Evolutionary conservation across 1,284 basidiomycete genomes (phyloP), one percentile per base, ranked within the genome.

Genomic region (Rhodotorula glutinis): DNA sequence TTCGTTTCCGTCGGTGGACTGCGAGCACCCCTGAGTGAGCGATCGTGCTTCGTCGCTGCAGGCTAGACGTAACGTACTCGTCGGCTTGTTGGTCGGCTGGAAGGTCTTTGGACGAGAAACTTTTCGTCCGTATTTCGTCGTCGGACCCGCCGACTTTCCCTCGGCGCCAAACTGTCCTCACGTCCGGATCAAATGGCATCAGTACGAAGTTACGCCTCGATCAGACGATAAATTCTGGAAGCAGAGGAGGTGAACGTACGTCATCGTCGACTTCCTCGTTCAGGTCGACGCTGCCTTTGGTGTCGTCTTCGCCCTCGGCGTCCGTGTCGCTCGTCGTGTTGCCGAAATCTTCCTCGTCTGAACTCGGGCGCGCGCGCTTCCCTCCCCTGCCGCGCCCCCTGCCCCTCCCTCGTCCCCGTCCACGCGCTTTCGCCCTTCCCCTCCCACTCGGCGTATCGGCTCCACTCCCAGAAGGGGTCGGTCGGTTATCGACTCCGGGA

Each of bases 71-170:
- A 19, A 53, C 65, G 53, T 41, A 70, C 67, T 68, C n/a, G 71
- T 73, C 4, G 72, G 69, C 53, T 62, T 62, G 60, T 62, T 69
- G 44, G 69, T 73, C 43, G 72, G 72, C 1, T 62, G 53, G 65
- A 73, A 73, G 16, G 69, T 55, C 59, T 63, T 65, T 3, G 72
- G 72, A 55, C 68, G 68, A 19, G 60, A 63, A 41, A 73, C 67
- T 59, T 71, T 71, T 53, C 72, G 66, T 3, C 72, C 72, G 7
- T 65, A 73, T 53, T 71, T 71, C 46, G 72, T 73, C 41, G 57
- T 69, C 38, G 66, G 60, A 23, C 55, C 55, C 1, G 25, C 49
- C 8, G 40, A 13, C 33, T 57, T 55, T 17, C 64, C 64, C 9
- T 53, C 57, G 9, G 46, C 49, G 40, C 59, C 52, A 53, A 62